Evolutionary conservation across 2,329 filamentous ascomycete species (phyloP).

Genomic region (Fusarium goolgardi): DNA sequence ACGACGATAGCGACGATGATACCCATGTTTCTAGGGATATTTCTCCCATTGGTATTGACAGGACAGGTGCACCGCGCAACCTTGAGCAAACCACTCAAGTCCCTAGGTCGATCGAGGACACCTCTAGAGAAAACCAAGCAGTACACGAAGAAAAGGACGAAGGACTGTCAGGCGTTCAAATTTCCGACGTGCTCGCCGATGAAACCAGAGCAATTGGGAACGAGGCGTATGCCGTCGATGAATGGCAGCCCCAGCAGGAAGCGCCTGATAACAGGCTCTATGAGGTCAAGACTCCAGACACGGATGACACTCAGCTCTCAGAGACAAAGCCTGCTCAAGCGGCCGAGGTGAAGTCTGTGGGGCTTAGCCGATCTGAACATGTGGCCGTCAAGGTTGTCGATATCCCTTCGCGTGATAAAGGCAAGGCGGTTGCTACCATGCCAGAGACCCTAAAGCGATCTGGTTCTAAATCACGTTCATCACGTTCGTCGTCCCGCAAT

Average conservation of each 20-base stretch:
- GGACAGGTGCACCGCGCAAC: conserved; percentile 2
- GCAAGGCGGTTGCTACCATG: conserved; percentile 24
- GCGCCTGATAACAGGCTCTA: conserved; percentile 5
- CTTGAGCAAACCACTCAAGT: conserved; percentile 1
- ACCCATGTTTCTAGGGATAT: conserved; percentile 11
- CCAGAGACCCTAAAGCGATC: conserved; percentile 28
- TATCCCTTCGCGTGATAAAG: conserved; percentile 36
- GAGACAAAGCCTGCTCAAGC: conserved; percentile 23
- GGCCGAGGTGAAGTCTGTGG: conserved; percentile 20
- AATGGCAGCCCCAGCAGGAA: conserved; percentile 5
- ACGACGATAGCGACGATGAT: conserved; percentile 30
- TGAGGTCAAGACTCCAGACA: conserved; percentile 25
- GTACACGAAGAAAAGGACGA: not conserved
- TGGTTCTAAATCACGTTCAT: conserved; percentile 20
- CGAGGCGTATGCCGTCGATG: not conserved
- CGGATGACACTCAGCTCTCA: conserved; percentile 26
- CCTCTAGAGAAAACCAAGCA: conserved; percentile 2
- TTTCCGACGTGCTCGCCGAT: not conserved
- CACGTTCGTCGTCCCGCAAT: conserved; percentile 25
- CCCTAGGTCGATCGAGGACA: not conserved
- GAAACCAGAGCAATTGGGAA: not conserved
- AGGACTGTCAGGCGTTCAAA: not conserved
- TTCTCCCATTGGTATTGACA: conserved; percentile 18
- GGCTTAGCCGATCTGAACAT: conserved; percentile 14
- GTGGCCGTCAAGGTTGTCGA: conserved; percentile 32